Base-by-base conservation (phyloP, 129 eudicot genomes). In the Saussurea involucrata region DNA sequence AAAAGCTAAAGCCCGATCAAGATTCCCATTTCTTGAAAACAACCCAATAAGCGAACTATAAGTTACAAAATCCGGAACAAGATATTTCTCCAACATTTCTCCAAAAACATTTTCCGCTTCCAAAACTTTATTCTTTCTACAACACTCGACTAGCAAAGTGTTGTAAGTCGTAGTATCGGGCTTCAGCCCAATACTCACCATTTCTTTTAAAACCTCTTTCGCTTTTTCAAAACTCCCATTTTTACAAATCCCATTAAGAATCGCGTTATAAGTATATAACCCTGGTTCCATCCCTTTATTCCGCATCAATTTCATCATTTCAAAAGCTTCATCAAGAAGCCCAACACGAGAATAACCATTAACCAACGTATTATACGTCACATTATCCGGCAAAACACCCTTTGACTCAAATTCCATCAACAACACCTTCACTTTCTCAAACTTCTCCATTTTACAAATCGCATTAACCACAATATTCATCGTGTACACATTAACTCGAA, bases 391-490 rank as follows among this genome's bases (percentile, higher is more conserved):
- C 36, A 36, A 81, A 42, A 93, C 69, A 28, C 96, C 98, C 44
- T 85, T 86, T 55, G 27, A 29, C 71, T 87, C 90, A 83, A 90
- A 85, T 64, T 85, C 94, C 34, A 11, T 4, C 68, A 90, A 68
- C 58, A 88, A 85, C 24, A 24, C 10, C 60, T 63, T 73, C 3
- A 77, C 90, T 5, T 78, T 74, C 32, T 78, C 86, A 34, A 90
- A 71, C 75, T 80, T 86, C 1, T 78, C 76, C 66, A 90, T 90
- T 58, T 88, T 93, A 84, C 96, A 93, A n/a, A 88, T 72, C 9
- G 80, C 89, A 76, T 90, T 93, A 25, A 93, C 87, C 90, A 93
- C 88, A 9, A 93, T 90, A 73, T 93, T 93, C 34, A 93, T 69
- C 0, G 96, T 93, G 72, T 78, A 93, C 8, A 60, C 68, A 70